These are phyloP conservation scores for Macrolepiota dolichaula DNA, from an alignment of 768 basidiomycete genomes.

Conservation along the genomic window DNA sequence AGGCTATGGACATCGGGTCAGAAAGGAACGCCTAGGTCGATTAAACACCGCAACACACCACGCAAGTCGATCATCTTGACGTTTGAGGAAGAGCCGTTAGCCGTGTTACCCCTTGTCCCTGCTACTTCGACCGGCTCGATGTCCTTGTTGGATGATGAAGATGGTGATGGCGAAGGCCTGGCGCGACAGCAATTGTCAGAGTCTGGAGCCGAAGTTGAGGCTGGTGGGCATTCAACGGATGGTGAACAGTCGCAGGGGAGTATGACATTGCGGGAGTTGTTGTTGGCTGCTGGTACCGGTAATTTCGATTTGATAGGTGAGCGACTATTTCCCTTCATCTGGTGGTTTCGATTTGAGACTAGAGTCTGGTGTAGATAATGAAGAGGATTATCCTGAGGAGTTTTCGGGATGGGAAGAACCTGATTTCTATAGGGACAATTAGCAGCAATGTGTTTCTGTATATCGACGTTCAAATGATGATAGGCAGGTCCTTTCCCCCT, in stretches of 20 bases:
- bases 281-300: slow-evolving; percentile 35
- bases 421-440: background rate
- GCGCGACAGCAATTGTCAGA: background rate
- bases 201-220: background rate
- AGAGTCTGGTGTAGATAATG: slow-evolving; percentile 9
- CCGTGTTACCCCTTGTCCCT: background rate
- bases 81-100: slow-evolving; percentile 1
- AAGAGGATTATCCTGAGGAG: slow-evolving; percentile 13
- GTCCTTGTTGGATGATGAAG: background rate
- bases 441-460: too few species aligned
- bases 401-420: slow-evolving; percentile 20
- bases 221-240: background rate
- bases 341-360: background rate
- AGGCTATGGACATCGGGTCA: slow-evolving; percentile 12
- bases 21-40: background rate
- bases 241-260: slow-evolving; percentile 39
- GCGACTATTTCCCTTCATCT: slow-evolving; percentile 4
- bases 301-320: slow-evolving; percentile 36
- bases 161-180: background rate
- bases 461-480: too few species aligned
- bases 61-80: background rate
- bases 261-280: slow-evolving; percentile 46
- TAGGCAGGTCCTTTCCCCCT: too few species aligned
- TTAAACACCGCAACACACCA: background rate
- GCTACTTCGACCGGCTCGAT: slow-evolving; percentile 6